Evolutionary conservation across 495 filamentous ascomycete genomes (phyloP).

Genomic region (Penicillium bialowiezense): DNA sequence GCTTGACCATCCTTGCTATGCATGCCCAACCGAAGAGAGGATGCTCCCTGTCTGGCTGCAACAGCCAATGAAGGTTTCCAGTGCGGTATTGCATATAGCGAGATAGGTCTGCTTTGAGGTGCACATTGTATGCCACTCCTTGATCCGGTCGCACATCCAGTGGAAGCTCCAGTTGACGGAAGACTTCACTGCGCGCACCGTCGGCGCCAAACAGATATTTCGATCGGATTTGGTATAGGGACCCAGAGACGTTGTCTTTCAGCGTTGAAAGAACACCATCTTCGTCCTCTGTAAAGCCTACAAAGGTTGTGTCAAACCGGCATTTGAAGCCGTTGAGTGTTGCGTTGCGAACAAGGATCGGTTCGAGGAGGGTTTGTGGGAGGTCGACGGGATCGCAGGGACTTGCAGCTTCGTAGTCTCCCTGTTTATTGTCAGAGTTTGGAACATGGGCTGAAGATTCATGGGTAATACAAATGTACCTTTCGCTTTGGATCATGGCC

Average conservation of each 20-base stretch:
- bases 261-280: conserved; percentile 35
- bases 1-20: conserved; percentile 51
- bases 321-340: conserved; percentile 37
- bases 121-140: conserved; percentile 53
- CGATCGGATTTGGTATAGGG: conserved; percentile 42
- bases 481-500: conserved; percentile 45
- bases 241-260: conserved; percentile 37
- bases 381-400: conserved; percentile 48
- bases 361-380: conserved; percentile 52
- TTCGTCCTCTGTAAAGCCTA: conserved; percentile 22
- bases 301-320: conserved; percentile 43
- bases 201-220: conserved; percentile 59
- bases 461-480: too few species aligned
- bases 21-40: conserved; percentile 39
- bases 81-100: conserved; percentile 44
- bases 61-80: conserved; percentile 58
- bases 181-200: conserved; percentile 51
- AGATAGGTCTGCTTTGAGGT: conserved; percentile 51
- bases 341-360: conserved; percentile 46
- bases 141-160: conserved; percentile 51
- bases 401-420: conserved; percentile 50
- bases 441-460: too few species aligned
- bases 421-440: too few species aligned
- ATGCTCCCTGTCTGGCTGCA: conserved; percentile 45
- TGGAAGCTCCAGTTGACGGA: conserved; percentile 46